phyloP scores from a whole-genome alignment of 345 rosid genomes.

The Citrus australasica region DNA sequence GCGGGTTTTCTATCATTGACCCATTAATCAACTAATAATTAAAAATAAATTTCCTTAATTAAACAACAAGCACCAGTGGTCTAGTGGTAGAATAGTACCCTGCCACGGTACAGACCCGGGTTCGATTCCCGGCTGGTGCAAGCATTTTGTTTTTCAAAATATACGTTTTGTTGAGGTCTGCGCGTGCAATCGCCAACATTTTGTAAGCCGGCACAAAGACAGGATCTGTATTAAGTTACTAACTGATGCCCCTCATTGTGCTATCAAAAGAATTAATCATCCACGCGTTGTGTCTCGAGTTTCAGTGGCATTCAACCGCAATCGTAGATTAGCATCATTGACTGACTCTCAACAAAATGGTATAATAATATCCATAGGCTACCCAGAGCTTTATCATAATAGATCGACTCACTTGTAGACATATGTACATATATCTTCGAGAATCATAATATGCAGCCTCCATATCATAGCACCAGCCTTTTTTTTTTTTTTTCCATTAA shows the following conservation, averaged over 20 bases:
- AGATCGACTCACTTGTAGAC: background rate
- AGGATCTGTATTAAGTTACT: conserved; percentile 12
- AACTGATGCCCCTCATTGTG: background rate
- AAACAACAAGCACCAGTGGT: conserved; percentile 39
- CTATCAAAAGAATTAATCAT: background rate
- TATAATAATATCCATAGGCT: background rate
- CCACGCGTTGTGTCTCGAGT: conserved; percentile 12
- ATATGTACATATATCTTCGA: background rate
- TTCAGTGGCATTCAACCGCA: conserved; percentile 18
- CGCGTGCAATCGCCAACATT: conserved; percentile 23
- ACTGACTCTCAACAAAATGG: background rate
- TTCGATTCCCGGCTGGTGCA: conserved; percentile 63
- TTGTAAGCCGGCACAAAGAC: conserved; percentile 7
- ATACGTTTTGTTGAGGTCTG: background rate
- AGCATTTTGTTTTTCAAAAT: rapidly evolving
- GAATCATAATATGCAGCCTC: background rate
- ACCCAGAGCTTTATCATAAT: background rate
- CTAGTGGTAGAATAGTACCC: conserved; percentile 64
- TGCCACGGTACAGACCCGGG: conserved; percentile 62
- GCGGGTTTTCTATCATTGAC: too few relatives aligned
- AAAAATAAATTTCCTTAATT: rapidly evolving
- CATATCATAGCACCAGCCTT: background rate
- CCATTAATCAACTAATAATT: too few relatives aligned
- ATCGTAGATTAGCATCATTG: background rate
- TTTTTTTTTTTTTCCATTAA: too few relatives aligned